These are phyloP conservation scores for Colletotrichum tabaci DNA, from an alignment of 2,329 filamentous ascomycete species.

Conservation along the genomic window DNA sequence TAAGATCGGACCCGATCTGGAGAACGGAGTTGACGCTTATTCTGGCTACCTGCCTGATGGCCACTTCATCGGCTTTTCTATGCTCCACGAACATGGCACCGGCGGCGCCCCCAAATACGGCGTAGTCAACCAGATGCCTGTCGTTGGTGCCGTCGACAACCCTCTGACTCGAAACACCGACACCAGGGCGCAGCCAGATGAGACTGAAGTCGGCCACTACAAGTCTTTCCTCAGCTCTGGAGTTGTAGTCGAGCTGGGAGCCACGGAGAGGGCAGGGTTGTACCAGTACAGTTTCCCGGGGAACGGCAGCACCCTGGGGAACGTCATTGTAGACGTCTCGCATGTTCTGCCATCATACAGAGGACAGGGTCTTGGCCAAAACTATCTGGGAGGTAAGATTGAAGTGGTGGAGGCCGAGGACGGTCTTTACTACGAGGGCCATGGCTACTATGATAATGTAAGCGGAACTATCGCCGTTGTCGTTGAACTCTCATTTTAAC, in stretches of 20 bases:
- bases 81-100: conserved; percentile 78
- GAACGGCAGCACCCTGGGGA: conserved; percentile 50
- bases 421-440: conserved; percentile 67
- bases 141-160: conserved; percentile 64
- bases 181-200: conserved; percentile 64
- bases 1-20: conserved; percentile 66
- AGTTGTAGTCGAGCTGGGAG: conserved; percentile 71
- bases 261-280: conserved; percentile 70
- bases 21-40: conserved; percentile 65
- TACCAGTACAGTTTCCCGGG: conserved; percentile 72
- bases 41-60: conserved; percentile 67
- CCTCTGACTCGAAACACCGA: conserved; percentile 70
- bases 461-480: conserved; percentile 38
- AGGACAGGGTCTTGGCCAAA: conserved; percentile 72
- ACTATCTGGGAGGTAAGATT: conserved; percentile 73
- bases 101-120: conserved; percentile 81
- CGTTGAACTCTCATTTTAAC: conserved; percentile 19
- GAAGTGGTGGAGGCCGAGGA: conserved; percentile 61
- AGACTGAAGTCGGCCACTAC: conserved; percentile 74
- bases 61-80: conserved; percentile 71
- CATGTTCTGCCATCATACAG: conserved; percentile 76
- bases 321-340: conserved; percentile 75
- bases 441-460: conserved; percentile 74
- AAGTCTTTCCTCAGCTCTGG: conserved; percentile 68
- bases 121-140: conserved; percentile 72